These are phyloP conservation scores for Calonectria pseudoturangicola DNA, from an alignment of 2,329 filamentous ascomycete genomes.

Conservation along the genomic window DNA sequence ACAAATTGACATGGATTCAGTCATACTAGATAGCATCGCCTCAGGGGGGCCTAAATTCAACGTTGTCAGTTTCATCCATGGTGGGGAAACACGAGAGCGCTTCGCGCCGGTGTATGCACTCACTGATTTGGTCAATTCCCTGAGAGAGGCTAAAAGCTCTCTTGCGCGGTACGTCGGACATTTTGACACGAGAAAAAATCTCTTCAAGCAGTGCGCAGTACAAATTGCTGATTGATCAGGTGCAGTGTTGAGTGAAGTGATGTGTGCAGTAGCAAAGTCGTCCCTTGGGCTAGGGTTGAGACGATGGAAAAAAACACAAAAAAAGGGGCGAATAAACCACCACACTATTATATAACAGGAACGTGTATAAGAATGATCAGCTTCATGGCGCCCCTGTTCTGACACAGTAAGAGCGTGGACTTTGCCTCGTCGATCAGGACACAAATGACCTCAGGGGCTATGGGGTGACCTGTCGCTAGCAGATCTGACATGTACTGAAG, in stretches of 20 bases:
- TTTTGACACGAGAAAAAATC: background rate
- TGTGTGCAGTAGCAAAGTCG: slow-evolving; percentile 16
- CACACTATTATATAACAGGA: slow-evolving; percentile 20
- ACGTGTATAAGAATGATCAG: background rate
- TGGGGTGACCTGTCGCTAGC: slow-evolving; percentile 10
- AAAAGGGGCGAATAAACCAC: background rate
- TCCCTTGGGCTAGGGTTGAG: slow-evolving; percentile 20
- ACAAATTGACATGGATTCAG: background rate
- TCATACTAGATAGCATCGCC: slow-evolving; percentile 38
- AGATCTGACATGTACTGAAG: slow-evolving; percentile 10
- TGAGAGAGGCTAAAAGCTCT: slow-evolving; percentile 1
- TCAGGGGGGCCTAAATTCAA: slow-evolving; percentile 34
- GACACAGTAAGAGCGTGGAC: background rate
- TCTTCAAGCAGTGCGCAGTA: background rate
- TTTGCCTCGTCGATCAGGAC: slow-evolving; percentile 2
- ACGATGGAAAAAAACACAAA: slow-evolving; percentile 16
- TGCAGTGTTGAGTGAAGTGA: background rate
- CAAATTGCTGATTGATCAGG: background rate
- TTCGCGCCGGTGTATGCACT: background rate
- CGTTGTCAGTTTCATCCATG: slow-evolving; percentile 5
- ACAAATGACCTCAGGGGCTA: slow-evolving; percentile 25
- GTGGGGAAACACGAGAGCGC: background rate
- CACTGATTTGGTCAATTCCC: slow-evolving; percentile 30
- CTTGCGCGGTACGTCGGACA: slow-evolving; percentile 15
- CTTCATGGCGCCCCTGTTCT: background rate